Evolutionary conservation across 2,329 filamentous ascomycete species (phyloP), one percentile per base, ranked within the genome.

Genomic region (Pyrenophora tritici-repentis): DNA sequence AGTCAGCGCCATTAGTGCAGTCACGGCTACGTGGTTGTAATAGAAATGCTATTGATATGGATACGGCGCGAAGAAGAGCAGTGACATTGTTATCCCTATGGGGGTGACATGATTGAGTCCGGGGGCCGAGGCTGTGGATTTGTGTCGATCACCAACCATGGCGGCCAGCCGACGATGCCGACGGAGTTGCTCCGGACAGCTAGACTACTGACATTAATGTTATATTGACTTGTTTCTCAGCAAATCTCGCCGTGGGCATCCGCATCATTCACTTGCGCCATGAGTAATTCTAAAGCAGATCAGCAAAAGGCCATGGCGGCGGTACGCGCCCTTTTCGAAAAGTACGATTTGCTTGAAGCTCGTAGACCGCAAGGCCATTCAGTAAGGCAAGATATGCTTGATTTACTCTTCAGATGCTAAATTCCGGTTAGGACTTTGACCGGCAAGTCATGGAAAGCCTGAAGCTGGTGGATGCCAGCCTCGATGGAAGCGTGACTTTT

Each of bases 251-350:
- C 24, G 24, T 29, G 24, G 5, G 24, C 47, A 34, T 26, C 17
- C n/a, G 33, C 16, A 35, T 7, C 10, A 14, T 44, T 6, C 8
- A 26, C 20, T 39, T 13, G 29, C 14, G 26, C 17, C 24, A 73
- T 71, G 70, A 58, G 53, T 24, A n/a, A 56, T 4, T 31, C 38
- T 4, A 58, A 61, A 40, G 65, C 56, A 41, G 65, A 59, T 53
- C 61, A 65, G 47, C 50, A 51, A 18, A 73, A 71, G 48, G 72
- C 71, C 50, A 73, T 71, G 55, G 59, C 60, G 14, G 71, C 72
- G 7, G 71, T 74, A 6, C 61, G 68, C 34, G 71, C 71, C 40
- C 65, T 72, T 57, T 73, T 74, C 46, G 70, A 73, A 31, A 58
- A 66, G 53, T 75, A 75, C 56, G 59, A 62, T 36, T 45, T 72